Percentiles rank a stretch among this genome's conserved stretches.
Conservation (phyloP, 2,329 filamentous ascomycete genomes). For the Sclerotinia minor region DNA sequence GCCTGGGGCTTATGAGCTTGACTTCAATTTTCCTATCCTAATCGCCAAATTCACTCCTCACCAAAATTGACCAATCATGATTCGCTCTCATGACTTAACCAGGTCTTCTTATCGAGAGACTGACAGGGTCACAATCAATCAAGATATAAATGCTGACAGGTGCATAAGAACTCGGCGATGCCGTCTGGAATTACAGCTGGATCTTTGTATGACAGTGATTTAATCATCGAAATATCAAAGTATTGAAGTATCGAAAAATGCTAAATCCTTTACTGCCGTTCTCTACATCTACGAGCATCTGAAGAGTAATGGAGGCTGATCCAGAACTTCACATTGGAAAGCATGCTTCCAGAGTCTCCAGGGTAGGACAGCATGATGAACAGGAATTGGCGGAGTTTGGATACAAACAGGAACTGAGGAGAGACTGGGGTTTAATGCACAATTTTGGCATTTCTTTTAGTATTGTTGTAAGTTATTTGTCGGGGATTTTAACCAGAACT, state of each 20-base stretch:
- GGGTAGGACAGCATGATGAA: constrained; percentile 46
- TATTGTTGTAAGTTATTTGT: constrained; percentile 52
- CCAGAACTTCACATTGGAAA: constrained; percentile 27
- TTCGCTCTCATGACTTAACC: background rate
- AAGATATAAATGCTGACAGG: constrained; percentile 2
- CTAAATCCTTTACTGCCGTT: background rate
- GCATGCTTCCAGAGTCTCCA: constrained; percentile 23
- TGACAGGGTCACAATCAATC: constrained; percentile 19
- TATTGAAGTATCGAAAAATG: no score
- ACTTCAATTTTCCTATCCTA: constrained; percentile 1
- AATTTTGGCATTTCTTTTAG: constrained; percentile 64
- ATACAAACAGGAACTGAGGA: constrained; percentile 59
- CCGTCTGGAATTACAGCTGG: background rate
- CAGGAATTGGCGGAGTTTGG: constrained; percentile 55
- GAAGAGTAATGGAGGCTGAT: constrained; percentile 11
- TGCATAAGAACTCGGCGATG: constrained; percentile 21
- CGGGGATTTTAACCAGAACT: background rate
- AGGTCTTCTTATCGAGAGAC: constrained; percentile 24
- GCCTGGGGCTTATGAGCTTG: background rate
- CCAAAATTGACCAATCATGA: constrained; percentile 12
- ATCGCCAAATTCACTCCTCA: constrained; percentile 17
- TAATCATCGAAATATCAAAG: background rate
- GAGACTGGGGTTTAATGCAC: constrained; percentile 59
- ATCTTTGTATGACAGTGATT: background rate
- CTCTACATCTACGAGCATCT: background rate